Evolutionary conservation across 1,284 basidiomycete genomes (phyloP), one percentile per base, ranked within the genome.

Genomic region (Tranzscheliella williamsii): DNA sequence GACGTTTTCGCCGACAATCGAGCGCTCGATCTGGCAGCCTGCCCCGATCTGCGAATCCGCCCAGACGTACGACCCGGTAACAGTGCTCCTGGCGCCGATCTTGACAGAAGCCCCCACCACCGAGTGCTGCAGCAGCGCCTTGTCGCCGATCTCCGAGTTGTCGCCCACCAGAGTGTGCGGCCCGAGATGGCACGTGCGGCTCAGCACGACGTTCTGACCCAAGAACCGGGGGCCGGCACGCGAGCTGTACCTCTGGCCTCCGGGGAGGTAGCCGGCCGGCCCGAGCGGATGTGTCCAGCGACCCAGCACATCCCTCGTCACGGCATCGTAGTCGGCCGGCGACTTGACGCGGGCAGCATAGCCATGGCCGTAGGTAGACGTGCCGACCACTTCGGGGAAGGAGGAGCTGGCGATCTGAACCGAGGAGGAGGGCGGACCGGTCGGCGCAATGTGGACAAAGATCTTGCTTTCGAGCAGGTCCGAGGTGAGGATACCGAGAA

Each of bases 391-490:
- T 9, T 60, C 67, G 2, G 91, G 90, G 17, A 90, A 88, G 76
- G 94, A 94, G 8, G 58, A 66, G 34, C 41, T 53, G 12, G 53
- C 45, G 30, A 49, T 52, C 32, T 48, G 48, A 2, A 53, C 46
- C 9, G 51, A 41, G 4, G 62, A 56, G 13, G 54, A 40, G 22
- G 57, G 48, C 29, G 44, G 45, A 15, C 63, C 52, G 7, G 65
- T 62, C 12, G 65, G 63, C n/a, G 87, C 86, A 40, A 94, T 83
- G 72, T 93, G 90, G 64, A 90, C 88, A 74, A 90, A 86, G 52
- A 98, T 94, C 67, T 87, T 93, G 80, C 96, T 94, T 82, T 91
- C 92, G 34, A 98, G 83, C 35, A 98, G 79, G 78, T 99, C 95
- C 12, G 90, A 94, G 1, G 91, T 95, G 50, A 99, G 82, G 34